A percentile compares a stretch with the other conserved stretches of the same genome.
These are phyloP conservation scores for Mycena leptocephala DNA, from an alignment of 768 basidiomycete genomes.

Conservation along the genomic window DNA sequence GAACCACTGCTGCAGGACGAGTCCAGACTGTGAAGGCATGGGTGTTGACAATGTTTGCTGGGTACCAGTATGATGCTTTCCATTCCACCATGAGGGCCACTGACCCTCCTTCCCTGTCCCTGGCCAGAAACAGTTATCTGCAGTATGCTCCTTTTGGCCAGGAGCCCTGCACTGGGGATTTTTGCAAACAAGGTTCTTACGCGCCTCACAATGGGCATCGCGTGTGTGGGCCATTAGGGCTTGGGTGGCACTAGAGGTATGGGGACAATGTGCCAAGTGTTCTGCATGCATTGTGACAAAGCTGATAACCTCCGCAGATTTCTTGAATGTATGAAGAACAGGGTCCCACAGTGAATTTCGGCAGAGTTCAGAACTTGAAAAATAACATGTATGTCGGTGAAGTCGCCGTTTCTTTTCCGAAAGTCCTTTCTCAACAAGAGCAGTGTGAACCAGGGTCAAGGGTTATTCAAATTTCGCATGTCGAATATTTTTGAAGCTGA, in stretches of 20 bases:
- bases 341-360: too few relatives aligned
- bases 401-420: too few relatives aligned
- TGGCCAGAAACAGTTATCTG: slow-evolving; percentile 25
- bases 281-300: slow-evolving; percentile 24
- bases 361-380: too few relatives aligned
- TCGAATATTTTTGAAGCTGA: too few relatives aligned
- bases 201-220: slow-evolving; percentile 5
- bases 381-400: too few relatives aligned
- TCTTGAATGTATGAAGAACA: too few relatives aligned
- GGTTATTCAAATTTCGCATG: too few relatives aligned
- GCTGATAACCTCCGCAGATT: slow-evolving; percentile 23
- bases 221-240: not conserved
- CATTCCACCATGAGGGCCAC: slow-evolving; percentile 24
- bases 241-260: not conserved
- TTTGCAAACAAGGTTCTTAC: slow-evolving; percentile 12
- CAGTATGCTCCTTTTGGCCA: not conserved
- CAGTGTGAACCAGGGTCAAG: too few relatives aligned
- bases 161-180: slow-evolving; percentile 12
- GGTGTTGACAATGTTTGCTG: too few relatives aligned
- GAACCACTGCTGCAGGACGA: not conserved
- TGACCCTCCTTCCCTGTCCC: slow-evolving; percentile 34
- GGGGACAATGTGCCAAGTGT: not conserved
- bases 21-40: too few relatives aligned
- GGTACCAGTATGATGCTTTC: not conserved
- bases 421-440: too few relatives aligned